Conservation (phyloP, 768 basidiomycete species). For the Suillus weaverae region DNA sequence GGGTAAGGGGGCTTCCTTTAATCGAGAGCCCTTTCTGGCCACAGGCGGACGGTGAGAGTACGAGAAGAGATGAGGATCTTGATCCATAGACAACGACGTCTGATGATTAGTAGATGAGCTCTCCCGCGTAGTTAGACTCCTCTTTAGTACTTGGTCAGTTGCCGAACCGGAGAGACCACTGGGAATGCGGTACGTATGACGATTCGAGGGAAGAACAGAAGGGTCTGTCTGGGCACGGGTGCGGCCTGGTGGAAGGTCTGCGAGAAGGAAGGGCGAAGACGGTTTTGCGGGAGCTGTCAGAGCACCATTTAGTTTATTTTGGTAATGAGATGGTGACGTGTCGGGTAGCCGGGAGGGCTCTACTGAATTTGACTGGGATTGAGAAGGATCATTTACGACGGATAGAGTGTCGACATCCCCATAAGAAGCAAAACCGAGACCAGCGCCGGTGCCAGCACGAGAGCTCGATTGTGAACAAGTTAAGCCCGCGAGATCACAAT, state of each 20-base stretch:
- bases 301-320: neutral
- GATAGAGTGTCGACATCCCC: constrained; percentile 20
- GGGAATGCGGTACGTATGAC: constrained; percentile 13
- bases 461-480: constrained; percentile 50
- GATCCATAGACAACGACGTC: constrained; percentile 3
- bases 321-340: constrained; percentile 6
- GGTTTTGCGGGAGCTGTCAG: constrained; percentile 8
- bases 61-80: neutral
- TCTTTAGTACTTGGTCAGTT: constrained; percentile 18
- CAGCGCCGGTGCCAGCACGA: constrained; percentile 48
- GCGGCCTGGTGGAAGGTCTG: constrained; percentile 10
- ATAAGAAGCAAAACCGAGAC: constrained; percentile 40
- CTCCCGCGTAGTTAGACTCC: constrained; percentile 18
- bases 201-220: constrained; percentile 3
- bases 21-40: constrained; percentile 11
- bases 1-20: constrained; percentile 8
- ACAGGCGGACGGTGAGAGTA: neutral
- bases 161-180: constrained; percentile 11
- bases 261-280: constrained; percentile 7
- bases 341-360: neutral
- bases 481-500: constrained; percentile 56
- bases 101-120: constrained; percentile 2
- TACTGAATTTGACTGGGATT: neutral
- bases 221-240: constrained; percentile 30
- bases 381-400: neutral